Conservation (phyloP, 768 basidiomycete species). For the Hemileccinum rubropunctum region DNA sequence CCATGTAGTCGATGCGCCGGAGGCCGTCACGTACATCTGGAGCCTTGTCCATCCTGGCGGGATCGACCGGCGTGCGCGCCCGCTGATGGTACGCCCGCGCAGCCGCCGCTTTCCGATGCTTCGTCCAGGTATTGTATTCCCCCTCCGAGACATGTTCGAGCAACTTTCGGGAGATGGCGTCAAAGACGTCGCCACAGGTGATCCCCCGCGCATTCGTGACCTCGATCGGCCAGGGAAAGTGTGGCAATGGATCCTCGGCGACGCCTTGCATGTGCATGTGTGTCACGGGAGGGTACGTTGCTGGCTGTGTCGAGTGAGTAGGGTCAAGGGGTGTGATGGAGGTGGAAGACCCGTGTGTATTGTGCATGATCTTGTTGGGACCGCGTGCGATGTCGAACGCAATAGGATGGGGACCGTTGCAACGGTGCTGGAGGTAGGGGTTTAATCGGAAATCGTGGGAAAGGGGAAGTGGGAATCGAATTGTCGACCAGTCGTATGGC, state of each 20-base stretch:
- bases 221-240: conserved; percentile 57
- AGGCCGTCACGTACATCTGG: conserved; percentile 26
- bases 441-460: conserved; percentile 42
- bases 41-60: conserved; percentile 24
- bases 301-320: conserved; percentile 52
- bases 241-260: conserved; percentile 47
- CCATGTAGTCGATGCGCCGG: conserved; percentile 46
- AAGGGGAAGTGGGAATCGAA: conserved; percentile 39
- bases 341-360: conserved; percentile 18
- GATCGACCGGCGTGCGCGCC: conserved; percentile 12
- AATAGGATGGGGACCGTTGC: conserved; percentile 40
- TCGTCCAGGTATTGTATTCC: conserved; percentile 26
- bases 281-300: conserved; percentile 60
- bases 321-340: conserved; percentile 31
- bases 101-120: conserved; percentile 32
- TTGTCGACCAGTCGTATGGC: conserved; percentile 43
- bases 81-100: conserved; percentile 31
- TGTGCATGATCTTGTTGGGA: conserved; percentile 30
- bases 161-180: conserved; percentile 46
- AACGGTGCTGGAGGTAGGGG: conserved; percentile 49
- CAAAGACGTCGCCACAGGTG: conserved; percentile 49
- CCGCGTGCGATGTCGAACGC: conserved; percentile 46
- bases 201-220: conserved; percentile 46
- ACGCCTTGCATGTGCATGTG: conserved; percentile 54
- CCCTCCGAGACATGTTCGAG: conserved; percentile 21